Base-by-base conservation (phyloP, 306 rosid species). In the Prunus davidiana region DNA sequence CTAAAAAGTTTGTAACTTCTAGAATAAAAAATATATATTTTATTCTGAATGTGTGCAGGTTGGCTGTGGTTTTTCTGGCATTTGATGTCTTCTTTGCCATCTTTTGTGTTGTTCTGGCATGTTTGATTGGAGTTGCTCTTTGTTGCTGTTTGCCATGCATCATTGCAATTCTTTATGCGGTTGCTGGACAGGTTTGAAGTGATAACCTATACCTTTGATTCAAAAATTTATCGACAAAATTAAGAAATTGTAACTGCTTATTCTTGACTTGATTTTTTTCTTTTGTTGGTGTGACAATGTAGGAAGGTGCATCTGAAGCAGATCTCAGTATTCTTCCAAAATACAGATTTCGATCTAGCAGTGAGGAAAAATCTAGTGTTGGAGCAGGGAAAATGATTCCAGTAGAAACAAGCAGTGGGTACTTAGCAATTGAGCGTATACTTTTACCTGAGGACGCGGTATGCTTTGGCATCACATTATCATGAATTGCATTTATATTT, bases 131-230 rank as follows among this genome's bases (percentile, higher is more conserved):
- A 38, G 78, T 96, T 77, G 99, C 98, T 64, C 93, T 96, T 70
- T 96, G 99, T 81, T 96, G 99, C 89, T 96, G 98, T 84, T 83
- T 96, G 90, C 98, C 99, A 54, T 96, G 99, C 89, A 96, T 96
- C 81, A 91, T 92, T 84, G 99, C 99, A 22, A 84, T 96, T 82
- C 97, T 96, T 67, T 91, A 96, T 61, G 96, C 97, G 20, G 88
- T 96, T 85, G 99, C 98, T 15, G 97, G 97, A 80, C 97, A 89
- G 98, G 99, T 96, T 88, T 75, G 87, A 47, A 75, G 74, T 62
- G 50, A 55, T 25, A 54, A 52, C 78, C 70, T 50, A 73, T 64
- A 70, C 79, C 52, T 47, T 12, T 47, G 51, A 20, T 43, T 75
- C 5, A 27, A 72, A 62, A 60, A 6, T 63, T 74, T 51, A 47